These are phyloP conservation scores for Penicillium subrubescens DNA, from an alignment of 495 filamentous ascomycete genomes.

Conservation along the genomic window DNA sequence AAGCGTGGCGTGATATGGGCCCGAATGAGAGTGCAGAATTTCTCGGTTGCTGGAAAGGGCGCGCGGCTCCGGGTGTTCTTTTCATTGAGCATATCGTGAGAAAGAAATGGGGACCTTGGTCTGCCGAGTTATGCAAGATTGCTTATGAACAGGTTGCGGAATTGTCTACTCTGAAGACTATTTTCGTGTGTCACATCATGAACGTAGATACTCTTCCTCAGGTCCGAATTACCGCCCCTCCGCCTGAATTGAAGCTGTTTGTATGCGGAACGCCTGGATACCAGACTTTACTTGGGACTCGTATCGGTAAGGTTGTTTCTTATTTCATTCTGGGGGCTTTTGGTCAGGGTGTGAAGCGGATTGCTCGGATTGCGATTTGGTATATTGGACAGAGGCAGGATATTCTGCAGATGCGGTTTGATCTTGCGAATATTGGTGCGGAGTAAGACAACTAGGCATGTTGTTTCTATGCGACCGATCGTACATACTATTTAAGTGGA, in stretches of 20 bases:
- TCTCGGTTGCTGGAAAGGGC: not conserved
- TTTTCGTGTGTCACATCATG: not conserved
- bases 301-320: not conserved
- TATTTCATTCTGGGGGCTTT: not conserved
- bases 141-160: not conserved
- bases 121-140: not conserved
- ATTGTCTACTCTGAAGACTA: not conserved
- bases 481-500: too few species aligned
- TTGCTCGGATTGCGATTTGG: not conserved
- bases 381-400: not conserved
- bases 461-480: too few species aligned
- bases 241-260: not conserved
- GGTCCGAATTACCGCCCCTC: too few species aligned
- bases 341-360: not conserved
- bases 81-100: not conserved
- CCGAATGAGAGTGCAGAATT: not conserved
- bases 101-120: not conserved
- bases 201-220: not conserved
- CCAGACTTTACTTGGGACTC: not conserved
- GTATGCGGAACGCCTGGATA: not conserved
- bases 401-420: slow-evolving; percentile 1
- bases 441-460: too few species aligned
- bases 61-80: not conserved
- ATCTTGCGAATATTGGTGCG: not conserved
- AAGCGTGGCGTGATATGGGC: not conserved